Evolutionary conservation across 1,284 basidiomycete species (phyloP).

Genomic region (Cystobasidium sp.): DNA sequence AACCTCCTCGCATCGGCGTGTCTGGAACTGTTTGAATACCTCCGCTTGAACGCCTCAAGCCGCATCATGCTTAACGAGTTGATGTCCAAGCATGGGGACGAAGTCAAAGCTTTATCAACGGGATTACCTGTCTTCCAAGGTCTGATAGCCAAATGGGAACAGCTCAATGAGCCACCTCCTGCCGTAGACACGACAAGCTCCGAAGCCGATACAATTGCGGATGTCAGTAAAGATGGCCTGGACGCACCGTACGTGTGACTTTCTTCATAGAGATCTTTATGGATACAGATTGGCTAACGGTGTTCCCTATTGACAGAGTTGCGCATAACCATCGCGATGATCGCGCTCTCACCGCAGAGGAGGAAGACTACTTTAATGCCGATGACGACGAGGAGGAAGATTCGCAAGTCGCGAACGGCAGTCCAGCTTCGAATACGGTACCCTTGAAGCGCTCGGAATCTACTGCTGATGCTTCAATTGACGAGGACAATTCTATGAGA

Average conservation of each 20-base stretch:
- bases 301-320: conserved; percentile 1
- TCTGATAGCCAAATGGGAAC: conserved; percentile 82
- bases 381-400: conserved; percentile 37
- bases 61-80: conserved; percentile 67
- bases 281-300: neutral
- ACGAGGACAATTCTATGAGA: neutral
- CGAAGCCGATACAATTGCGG: conserved; percentile 21
- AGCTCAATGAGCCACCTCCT: conserved; percentile 70
- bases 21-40: conserved; percentile 84
- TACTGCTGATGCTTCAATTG: neutral
- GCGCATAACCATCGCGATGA: conserved; percentile 19
- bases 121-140: conserved; percentile 71
- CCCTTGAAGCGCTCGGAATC: neutral
- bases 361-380: conserved; percentile 41
- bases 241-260: conserved; percentile 2
- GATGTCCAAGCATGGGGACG: conserved; percentile 58
- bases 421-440: neutral
- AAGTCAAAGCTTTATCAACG: conserved; percentile 68
- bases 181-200: conserved; percentile 4
- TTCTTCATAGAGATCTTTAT: neutral
- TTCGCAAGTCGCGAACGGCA: neutral
- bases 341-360: conserved; percentile 29
- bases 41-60: conserved; percentile 37
- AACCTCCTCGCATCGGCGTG: conserved; percentile 92
- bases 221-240: conserved; percentile 2